These are phyloP conservation scores for Globisporangium barbulae DNA, from an alignment of 352 stramenopile genomes.

Conservation along the genomic window DNA sequence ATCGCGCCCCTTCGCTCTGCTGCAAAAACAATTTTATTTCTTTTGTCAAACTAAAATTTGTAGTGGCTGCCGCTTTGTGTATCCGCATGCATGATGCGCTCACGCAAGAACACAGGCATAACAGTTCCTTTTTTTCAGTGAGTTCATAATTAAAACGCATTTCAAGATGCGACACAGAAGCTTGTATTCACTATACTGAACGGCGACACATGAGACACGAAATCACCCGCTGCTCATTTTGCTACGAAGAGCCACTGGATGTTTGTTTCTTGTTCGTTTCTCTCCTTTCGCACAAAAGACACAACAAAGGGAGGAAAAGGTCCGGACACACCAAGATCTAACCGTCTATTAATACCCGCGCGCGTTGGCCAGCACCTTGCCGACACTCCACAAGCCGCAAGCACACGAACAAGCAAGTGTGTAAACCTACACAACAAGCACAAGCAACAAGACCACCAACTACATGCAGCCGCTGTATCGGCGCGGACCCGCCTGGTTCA, in stretches of 20 bases:
- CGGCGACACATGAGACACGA: background rate
- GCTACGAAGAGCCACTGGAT: background rate
- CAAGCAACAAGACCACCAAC: constrained; percentile 4
- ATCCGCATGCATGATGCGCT: too few relatives aligned
- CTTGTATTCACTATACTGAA: background rate
- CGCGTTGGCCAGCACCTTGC: background rate
- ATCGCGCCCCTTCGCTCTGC: too few relatives aligned
- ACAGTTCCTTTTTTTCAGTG: background rate
- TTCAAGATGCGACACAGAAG: background rate
- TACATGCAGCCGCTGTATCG: constrained; percentile 52
- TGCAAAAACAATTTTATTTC: background rate
- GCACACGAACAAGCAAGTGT: constrained; percentile 1
- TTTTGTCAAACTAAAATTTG: background rate
- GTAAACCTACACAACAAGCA: background rate
- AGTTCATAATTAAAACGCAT: background rate
- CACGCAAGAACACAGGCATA: constrained; percentile 16
- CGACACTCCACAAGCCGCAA: constrained; percentile 1
- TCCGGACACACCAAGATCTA: background rate
- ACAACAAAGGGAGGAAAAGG: background rate
- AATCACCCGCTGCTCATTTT: background rate
- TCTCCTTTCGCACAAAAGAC: background rate
- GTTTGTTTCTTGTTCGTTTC: constrained; percentile 2
- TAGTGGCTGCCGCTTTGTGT: background rate
- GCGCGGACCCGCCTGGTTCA: constrained; percentile 48
- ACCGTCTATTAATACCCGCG: constrained; percentile 3